These are phyloP conservation scores for Pelargonium myrrhifolium DNA, from an alignment of 441 rosid species.

Conservation along the genomic window DNA sequence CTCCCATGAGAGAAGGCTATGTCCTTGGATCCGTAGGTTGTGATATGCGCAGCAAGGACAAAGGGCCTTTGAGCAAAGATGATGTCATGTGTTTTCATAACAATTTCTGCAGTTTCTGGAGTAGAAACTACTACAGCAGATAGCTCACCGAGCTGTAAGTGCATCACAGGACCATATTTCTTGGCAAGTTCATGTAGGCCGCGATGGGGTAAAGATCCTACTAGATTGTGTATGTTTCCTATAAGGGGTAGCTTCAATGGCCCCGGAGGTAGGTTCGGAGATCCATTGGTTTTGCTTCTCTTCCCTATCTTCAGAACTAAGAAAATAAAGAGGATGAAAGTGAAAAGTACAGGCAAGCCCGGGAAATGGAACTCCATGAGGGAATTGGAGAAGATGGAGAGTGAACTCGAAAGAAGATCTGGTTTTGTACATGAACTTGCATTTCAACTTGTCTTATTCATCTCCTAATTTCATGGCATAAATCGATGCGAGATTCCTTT, in stretches of 20 bases:
- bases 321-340: not conserved
- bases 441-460: no score
- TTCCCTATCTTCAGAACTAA: not conserved
- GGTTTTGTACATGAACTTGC: no score
- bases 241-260: constrained; percentile 27
- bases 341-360: not conserved
- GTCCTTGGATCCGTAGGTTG: constrained; percentile 10
- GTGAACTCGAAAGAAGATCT: no score
- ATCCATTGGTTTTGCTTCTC: not conserved
- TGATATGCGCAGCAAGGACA: not conserved
- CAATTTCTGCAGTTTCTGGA: constrained; percentile 20
- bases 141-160: constrained; percentile 25
- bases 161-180: constrained; percentile 22
- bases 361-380: constrained; percentile 2
- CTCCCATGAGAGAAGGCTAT: constrained; percentile 18
- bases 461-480: no score
- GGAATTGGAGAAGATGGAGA: not conserved
- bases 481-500: no score
- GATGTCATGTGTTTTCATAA: constrained; percentile 21
- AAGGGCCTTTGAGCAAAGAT: constrained; percentile 19
- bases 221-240: constrained; percentile 23
- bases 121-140: constrained; percentile 18
- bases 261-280: constrained; percentile 22
- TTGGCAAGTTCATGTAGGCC: constrained; percentile 12
- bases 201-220: constrained; percentile 21